Base-by-base conservation (phyloP, 306 rosid species). In the Acacia acuminata region DNA sequence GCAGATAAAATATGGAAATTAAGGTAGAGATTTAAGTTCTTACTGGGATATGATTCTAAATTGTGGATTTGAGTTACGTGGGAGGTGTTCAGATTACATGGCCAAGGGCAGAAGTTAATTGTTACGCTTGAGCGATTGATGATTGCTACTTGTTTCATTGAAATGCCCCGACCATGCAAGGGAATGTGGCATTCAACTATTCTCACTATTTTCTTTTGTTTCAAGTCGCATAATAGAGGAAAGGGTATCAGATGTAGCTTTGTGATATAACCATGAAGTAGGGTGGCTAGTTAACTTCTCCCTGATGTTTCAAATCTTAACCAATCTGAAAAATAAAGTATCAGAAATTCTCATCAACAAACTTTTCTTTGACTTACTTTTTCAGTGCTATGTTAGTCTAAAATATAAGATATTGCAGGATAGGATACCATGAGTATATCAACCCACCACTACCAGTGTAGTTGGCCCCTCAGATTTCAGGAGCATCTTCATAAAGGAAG, bases 361-460 rank as follows among this genome's bases (percentile, higher is more conserved):
- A 19, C 77, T 50, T 45, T 68, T 11, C 30, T 30, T 24, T 44
- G 20, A 16, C 10, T 15, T 67, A 15, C 70, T 75, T 47, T 68
- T 45, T 16, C 47, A 19, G 30, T 30, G 24, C 47, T 55, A 38
- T 73, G 9, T 76, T 60, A 56, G 64, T 36, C 76, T 15, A 27
- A 48, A 73, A 19, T 40, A 42, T 11, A 68, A 34, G 17, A 20
- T 36, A 63, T 27, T 72, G 86, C 90, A 86, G 91, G 89, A 73
- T 64, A 90, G 87, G 88, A 71, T 64, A 91, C 88, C 84, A 94
- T 91, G 92, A 92, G 86, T 85, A 79, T 90, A 82, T 92, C 97
- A 11, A 87, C 93, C 86, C 88, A 90, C 83, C 96, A 79, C 86
- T 86, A 90, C 84, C 97, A 79, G 79, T 90, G 92, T 79, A 83